Evolutionary conservation across 148 eudicot species (phyloP), one percentile per base, ranked within the genome.

Genomic region (Chenopodium formosanum): DNA sequence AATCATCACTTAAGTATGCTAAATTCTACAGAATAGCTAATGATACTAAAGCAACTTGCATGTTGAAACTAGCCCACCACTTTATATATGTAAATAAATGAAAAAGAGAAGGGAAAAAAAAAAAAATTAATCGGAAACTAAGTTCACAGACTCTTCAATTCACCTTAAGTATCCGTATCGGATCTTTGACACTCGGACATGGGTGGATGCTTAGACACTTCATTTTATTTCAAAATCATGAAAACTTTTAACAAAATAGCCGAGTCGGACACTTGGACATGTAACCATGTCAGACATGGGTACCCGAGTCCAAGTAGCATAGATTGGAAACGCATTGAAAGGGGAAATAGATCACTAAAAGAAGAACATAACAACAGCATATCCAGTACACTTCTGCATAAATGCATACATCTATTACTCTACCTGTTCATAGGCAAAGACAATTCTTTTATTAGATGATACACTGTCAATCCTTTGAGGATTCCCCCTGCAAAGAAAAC

Each of bases 401-500:
- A 12, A 63, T 22, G 34, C 2, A 2, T 27, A 27, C 22, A 20
- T 40, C 8, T 2, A 31, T 23, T 52, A 78, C 13, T 56, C 76
- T 90, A 94, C 99, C 98, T 96, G 99, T 86, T 96, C 99, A 87
- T 94, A 94, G 34, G 95, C 89, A 87, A 96, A 96, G 82, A 88
- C 90, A 84, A 92, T 89, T 86, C 99, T 84, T 87, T 91, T 96
- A 86, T 89, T 94, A 37, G 99, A 89, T 72, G 94, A 92, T 60
- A 83, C 90, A 68, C 88, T 89, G 82, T 96, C 99, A 77, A 96
- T 91, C 87, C 99, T 85, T 83, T 96, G 99, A 47, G 99, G 99
- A 72, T 96, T 96, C 66, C 90, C 95, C 86, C 99, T 96, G 92
- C 70, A 77, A 83, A 72, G 77, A 22, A 82, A 6, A 72, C 34